Conservation (phyloP, 305 asterid genomes). For the Rubia balearica region DNA sequence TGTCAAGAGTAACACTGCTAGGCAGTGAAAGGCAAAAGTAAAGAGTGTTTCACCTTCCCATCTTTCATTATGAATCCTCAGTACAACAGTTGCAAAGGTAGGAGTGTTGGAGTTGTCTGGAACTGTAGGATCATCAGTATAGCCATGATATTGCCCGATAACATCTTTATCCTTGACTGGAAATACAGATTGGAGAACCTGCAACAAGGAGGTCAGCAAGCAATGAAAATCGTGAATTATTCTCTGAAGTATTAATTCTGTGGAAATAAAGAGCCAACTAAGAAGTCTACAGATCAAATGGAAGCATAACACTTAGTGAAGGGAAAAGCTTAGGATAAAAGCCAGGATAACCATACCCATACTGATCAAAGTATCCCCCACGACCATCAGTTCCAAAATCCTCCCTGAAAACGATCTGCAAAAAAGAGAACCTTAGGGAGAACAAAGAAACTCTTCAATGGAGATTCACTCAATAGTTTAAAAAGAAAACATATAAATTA, state of each 20-base stretch:
- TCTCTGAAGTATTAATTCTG: slow-evolving; percentile 37
- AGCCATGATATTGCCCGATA: slow-evolving; percentile 92
- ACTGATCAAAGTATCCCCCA: slow-evolving; percentile 92
- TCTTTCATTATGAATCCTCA: slow-evolving; percentile 82
- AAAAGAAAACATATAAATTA: background rate
- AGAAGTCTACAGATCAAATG: background rate
- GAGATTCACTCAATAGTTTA: background rate
- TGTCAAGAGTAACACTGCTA: background rate
- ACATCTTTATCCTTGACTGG: slow-evolving; percentile 84
- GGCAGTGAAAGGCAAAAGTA: background rate
- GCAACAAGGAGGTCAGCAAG: slow-evolving; percentile 16
- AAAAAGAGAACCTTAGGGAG: slow-evolving; percentile 11
- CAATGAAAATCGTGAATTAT: slow-evolving; percentile 9
- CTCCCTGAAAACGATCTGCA: slow-evolving; percentile 90
- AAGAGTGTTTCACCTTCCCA: slow-evolving; percentile 72
- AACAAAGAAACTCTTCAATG: background rate
- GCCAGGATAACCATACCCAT: slow-evolving; percentile 48
- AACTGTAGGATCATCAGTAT: slow-evolving; percentile 83
- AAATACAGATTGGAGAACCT: slow-evolving; percentile 90
- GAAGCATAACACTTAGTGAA: background rate
- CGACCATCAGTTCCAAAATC: slow-evolving; percentile 98
- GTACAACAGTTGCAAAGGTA: slow-evolving; percentile 72
- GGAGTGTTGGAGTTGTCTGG: slow-evolving; percentile 91
- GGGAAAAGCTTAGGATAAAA: slow-evolving; percentile 1
- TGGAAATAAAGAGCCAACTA: slow-evolving; percentile 13